phyloP scores from a whole-genome alignment of 306 rosid genomes.

The Casuarina equisetifolia region DNA sequence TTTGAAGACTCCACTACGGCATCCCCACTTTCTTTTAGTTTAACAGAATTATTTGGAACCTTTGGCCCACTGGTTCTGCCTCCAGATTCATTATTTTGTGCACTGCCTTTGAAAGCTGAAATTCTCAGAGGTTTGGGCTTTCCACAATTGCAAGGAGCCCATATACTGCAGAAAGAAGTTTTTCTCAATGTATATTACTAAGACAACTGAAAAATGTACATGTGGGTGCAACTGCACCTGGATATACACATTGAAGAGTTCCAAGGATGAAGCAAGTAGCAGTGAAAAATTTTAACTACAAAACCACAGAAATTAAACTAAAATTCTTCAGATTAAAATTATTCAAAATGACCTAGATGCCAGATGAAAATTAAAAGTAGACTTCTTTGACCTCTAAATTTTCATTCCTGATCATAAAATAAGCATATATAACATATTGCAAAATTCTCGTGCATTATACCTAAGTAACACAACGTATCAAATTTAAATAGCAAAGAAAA shows the following conservation, averaged over 20 bases:
- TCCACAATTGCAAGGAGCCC: slow-evolving; percentile 55
- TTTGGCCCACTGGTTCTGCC: slow-evolving; percentile 57
- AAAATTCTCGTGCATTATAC: not conserved
- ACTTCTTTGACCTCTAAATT: not conserved
- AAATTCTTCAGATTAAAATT: not conserved
- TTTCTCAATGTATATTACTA: slow-evolving; percentile 38
- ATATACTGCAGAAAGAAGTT: slow-evolving; percentile 79
- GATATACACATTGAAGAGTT: slow-evolving; percentile 8
- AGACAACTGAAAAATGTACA: slow-evolving; percentile 13
- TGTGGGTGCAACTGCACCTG: slow-evolving; percentile 12
- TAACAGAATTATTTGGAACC: slow-evolving; percentile 57
- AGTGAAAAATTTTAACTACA: not conserved
- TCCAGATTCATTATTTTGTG: slow-evolving; percentile 55
- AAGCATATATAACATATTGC: not conserved
- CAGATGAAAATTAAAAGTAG: no score
- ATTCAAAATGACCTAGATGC: not conserved
- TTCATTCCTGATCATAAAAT: not conserved
- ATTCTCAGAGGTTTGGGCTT: slow-evolving; percentile 52
- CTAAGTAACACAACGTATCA: not conserved
- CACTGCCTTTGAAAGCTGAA: slow-evolving; percentile 76
- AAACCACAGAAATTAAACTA: not conserved
- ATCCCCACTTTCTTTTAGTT: slow-evolving; percentile 61
- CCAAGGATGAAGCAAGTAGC: not conserved
- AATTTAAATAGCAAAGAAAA: not conserved
- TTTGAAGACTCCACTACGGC: slow-evolving; percentile 48